Evolutionary conservation across 169 alveolate species (phyloP).

Genomic region (Plasmodium malariae): DNA sequence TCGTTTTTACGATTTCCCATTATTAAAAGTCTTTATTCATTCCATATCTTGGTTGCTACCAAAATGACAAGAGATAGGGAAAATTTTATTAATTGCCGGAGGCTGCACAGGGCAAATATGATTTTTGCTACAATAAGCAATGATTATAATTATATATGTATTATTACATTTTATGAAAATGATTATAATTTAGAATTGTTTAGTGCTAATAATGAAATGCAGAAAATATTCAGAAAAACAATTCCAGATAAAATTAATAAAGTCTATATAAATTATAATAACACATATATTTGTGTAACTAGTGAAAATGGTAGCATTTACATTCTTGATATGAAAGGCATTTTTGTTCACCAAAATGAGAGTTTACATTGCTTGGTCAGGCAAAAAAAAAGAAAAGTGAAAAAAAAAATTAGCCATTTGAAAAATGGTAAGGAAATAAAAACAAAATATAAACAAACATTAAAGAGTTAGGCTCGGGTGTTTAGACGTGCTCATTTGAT

Average conservation of each 20-base stretch:
- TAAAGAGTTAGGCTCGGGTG: no score
- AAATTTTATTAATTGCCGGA: conserved; percentile 26
- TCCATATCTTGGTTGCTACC: neutral
- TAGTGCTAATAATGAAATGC: conserved; percentile 47
- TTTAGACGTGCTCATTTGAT: no score
- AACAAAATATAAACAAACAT: no score
- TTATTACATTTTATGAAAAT: conserved; percentile 52
- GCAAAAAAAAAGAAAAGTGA: neutral
- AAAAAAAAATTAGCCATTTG: neutral
- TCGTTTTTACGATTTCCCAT: neutral
- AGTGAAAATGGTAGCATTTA: conserved; percentile 61
- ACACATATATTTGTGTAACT: conserved; percentile 57
- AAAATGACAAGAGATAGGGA: conserved; percentile 36
- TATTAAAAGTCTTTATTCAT: neutral
- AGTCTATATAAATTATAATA: conserved; percentile 52
- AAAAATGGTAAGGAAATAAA: conserved; percentile 9
- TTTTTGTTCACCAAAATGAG: conserved; percentile 35
- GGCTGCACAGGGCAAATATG: conserved; percentile 71
- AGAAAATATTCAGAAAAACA: conserved; percentile 55
- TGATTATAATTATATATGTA: conserved; percentile 55
- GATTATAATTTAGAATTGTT: conserved; percentile 52
- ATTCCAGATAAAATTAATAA: conserved; percentile 47
- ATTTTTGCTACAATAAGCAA: conserved; percentile 63
- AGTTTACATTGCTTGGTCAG: conserved; percentile 45
- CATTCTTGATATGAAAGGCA: conserved; percentile 60